Percentiles rank a stretch among this genome's conserved stretches.
These are phyloP conservation scores for Leishmania arabica DNA, from an alignment of 208 protist species.

Conservation along the genomic window DNA sequence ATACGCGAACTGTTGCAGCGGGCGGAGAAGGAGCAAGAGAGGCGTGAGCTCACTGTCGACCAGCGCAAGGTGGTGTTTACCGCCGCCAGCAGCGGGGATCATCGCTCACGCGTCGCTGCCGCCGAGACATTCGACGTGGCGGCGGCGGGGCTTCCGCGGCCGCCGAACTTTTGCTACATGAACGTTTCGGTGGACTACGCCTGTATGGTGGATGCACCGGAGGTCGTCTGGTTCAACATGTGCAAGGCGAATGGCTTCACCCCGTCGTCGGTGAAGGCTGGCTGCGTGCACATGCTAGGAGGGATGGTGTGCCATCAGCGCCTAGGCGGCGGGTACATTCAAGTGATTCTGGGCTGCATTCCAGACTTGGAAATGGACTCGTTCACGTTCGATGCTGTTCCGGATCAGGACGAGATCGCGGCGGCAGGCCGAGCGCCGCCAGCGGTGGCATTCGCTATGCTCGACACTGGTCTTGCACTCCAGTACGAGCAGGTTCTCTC, in stretches of 20 bases:
- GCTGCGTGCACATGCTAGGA: constrained; percentile 79
- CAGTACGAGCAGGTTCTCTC: constrained; percentile 79
- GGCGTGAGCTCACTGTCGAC: constrained; percentile 66
- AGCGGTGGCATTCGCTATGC: constrained; percentile 55
- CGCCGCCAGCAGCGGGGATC: constrained; percentile 72
- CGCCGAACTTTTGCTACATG: constrained; percentile 88
- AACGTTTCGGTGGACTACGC: constrained; percentile 79
- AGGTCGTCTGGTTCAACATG: constrained; percentile 88
- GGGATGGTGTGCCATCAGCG: constrained; percentile 79
- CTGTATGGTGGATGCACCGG: constrained; percentile 81
- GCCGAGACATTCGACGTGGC: constrained; percentile 88
- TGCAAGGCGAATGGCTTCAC: constrained; percentile 70
- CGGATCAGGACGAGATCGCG: constrained; percentile 59
- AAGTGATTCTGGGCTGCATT: constrained; percentile 81
- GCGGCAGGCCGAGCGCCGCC: constrained; percentile 41
- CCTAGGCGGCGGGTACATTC: constrained; percentile 81
- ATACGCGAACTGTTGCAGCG: constrained; percentile 60
- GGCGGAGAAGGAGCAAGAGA: constrained; percentile 52
- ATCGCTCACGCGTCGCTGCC: constrained; percentile 79
- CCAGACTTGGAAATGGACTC: constrained; percentile 74
- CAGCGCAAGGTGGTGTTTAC: constrained; percentile 75
- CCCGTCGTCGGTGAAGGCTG: constrained; percentile 66
- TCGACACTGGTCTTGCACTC: constrained; percentile 71
- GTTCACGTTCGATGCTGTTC: constrained; percentile 87
- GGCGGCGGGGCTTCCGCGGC: constrained; percentile 68